Conservation (phyloP, 805 yeast species). For the Ogataea minuta region DNA sequence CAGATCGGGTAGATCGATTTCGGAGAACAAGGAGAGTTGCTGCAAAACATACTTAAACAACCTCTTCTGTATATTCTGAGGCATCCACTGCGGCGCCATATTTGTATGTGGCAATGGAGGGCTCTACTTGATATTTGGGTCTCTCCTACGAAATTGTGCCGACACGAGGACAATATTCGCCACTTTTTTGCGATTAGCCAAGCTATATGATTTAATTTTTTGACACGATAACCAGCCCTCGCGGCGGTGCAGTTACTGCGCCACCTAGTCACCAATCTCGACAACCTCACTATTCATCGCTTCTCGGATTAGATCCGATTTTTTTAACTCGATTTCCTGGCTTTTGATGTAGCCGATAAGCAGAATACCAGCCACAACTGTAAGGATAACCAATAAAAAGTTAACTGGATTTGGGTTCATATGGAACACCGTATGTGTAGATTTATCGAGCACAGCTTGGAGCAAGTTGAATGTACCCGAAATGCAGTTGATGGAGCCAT, state of each 20-base stretch:
- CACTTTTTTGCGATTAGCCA: conserved; percentile 3
- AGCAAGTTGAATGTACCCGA: conserved; percentile 78
- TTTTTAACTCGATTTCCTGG: conserved; percentile 42
- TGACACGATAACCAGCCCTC: conserved; percentile 19
- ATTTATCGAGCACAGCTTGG: conserved; percentile 66
- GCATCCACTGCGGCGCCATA: conserved; percentile 60
- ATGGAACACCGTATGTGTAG: conserved; percentile 64
- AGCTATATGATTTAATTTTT: conserved; percentile 2
- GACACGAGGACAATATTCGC: conserved; percentile 2
- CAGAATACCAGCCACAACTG: conserved; percentile 49
- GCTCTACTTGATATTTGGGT: neutral
- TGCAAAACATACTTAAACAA: conserved; percentile 75
- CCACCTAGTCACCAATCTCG: conserved; percentile 39
- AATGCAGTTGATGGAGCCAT: conserved; percentile 79
- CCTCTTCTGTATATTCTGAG: conserved; percentile 81
- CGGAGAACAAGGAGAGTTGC: conserved; percentile 75
- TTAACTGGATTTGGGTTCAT: conserved; percentile 85
- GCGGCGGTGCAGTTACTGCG: conserved; percentile 10
- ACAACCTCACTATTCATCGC: conserved; percentile 58
- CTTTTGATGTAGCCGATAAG: conserved; percentile 43
- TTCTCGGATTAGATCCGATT: conserved; percentile 56
- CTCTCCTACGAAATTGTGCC: neutral
- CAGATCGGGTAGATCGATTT: conserved; percentile 71
- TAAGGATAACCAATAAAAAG: conserved; percentile 47
- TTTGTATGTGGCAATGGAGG: neutral